phyloP scores from a whole-genome alignment of 352 stramenopile genomes.

The Pythium folliculosum region DNA sequence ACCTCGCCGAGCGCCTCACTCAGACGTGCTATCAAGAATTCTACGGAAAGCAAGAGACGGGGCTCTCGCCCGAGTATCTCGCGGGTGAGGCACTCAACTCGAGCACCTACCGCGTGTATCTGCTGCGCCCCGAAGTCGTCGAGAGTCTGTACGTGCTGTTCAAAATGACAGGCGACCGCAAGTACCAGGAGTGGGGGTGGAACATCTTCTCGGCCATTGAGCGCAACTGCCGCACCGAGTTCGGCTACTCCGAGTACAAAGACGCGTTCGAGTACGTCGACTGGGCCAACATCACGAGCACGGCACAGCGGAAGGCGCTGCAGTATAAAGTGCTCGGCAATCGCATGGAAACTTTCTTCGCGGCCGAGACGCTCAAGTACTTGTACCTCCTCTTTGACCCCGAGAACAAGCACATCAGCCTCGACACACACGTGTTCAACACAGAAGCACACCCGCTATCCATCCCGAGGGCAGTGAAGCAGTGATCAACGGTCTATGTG shows the following conservation, averaged over 20 bases:
- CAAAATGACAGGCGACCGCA: slow-evolving; percentile 92
- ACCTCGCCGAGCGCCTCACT: slow-evolving; percentile 87
- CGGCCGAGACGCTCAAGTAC: slow-evolving; percentile 99
- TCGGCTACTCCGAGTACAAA: slow-evolving; percentile 82
- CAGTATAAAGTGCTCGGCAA: slow-evolving; percentile 61
- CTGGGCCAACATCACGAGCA: slow-evolving; percentile 4
- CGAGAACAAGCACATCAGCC: slow-evolving; percentile 67
- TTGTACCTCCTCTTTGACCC: slow-evolving; percentile 92
- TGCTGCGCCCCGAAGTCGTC: slow-evolving; percentile 94
- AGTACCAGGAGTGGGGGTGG: slow-evolving; percentile 96
- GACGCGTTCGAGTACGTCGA: slow-evolving; percentile 32
- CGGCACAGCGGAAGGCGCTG: slow-evolving; percentile 4
- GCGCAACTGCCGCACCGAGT: slow-evolving; percentile 86
- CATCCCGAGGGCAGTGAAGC: slow-evolving; percentile 6
- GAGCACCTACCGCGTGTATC: slow-evolving; percentile 77
- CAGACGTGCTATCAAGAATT: slow-evolving; percentile 93
- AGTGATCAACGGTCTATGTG: background rate
- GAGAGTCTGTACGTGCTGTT: slow-evolving; percentile 97
- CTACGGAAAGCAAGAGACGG: slow-evolving; percentile 90
- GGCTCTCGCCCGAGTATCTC: slow-evolving; percentile 93
- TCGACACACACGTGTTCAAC: slow-evolving; percentile 96
- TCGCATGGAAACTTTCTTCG: slow-evolving; percentile 98
- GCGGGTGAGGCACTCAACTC: slow-evolving; percentile 11
- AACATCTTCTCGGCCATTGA: slow-evolving; percentile 95
- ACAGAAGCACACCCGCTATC: slow-evolving; percentile 94